A percentile compares a stretch with the other conserved stretches of the same genome.
phyloP scores from a whole-genome alignment of 2,329 filamentous ascomycete genomes.

The Bipolaris gigantea region DNA sequence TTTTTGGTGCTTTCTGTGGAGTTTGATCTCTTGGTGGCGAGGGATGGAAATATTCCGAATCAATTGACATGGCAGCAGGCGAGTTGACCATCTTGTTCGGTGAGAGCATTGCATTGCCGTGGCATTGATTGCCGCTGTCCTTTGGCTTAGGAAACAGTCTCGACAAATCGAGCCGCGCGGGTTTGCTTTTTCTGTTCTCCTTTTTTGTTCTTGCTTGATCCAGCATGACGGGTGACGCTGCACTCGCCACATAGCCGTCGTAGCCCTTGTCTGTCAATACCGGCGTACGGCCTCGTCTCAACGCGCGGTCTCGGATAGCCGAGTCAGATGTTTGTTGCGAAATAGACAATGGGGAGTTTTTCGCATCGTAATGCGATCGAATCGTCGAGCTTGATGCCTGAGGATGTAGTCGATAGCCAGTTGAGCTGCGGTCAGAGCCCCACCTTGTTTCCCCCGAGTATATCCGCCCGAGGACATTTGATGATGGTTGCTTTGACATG shows the following conservation, averaged over 20 bases:
- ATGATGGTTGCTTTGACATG: conserved; percentile 40
- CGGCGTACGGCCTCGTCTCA: conserved; percentile 44
- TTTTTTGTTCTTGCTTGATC: conserved; percentile 26
- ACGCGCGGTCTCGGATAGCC: conserved; percentile 48
- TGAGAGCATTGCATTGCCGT: conserved; percentile 37
- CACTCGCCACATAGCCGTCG: conserved; percentile 19
- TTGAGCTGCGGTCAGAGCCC: conserved; percentile 35
- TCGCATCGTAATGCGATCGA: conserved; percentile 49
- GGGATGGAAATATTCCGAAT: conserved; percentile 42
- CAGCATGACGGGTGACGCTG: conserved; percentile 26
- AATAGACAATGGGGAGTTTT: conserved; percentile 45
- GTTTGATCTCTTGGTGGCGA: conserved; percentile 39
- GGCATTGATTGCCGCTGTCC: conserved; percentile 20
- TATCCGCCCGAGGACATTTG: conserved; percentile 35
- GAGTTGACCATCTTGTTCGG: conserved; percentile 47
- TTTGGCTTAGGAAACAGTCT: conserved; percentile 47
- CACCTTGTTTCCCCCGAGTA: conserved; percentile 27
- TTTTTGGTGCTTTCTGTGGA: conserved; percentile 21
- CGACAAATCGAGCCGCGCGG: conserved; percentile 46
- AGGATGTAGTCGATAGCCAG: conserved; percentile 33
- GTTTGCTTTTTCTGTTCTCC: conserved; percentile 38
- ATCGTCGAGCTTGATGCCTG: conserved; percentile 46
- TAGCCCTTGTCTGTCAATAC: conserved; percentile 22
- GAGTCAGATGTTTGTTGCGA: conserved; percentile 52
- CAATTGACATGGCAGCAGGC: conserved; percentile 44